A percentile compares a stretch with the other conserved stretches of the same genome.
Conservation (phyloP, 2,329 filamentous ascomycete species). For the Penicillium sp. region DNA sequence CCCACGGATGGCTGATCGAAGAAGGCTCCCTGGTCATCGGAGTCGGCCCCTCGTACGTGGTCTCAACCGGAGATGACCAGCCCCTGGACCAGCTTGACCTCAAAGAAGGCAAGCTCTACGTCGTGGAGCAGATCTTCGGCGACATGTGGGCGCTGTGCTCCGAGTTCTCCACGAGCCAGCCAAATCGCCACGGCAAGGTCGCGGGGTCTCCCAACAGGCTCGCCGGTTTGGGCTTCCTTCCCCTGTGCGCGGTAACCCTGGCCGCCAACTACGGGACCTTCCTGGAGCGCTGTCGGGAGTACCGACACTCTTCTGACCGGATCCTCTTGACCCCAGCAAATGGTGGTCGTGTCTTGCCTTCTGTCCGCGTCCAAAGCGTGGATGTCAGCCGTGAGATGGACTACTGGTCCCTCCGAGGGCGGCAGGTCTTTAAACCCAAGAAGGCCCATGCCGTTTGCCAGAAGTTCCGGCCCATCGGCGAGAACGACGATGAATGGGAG, state of each 20-base stretch:
- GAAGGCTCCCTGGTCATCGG: conserved; percentile 29
- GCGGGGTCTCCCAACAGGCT: conserved; percentile 1
- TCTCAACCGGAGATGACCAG: conserved; percentile 12
- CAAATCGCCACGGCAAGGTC: background rate
- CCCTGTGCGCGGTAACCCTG: conserved; percentile 30
- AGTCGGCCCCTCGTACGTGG: conserved; percentile 21
- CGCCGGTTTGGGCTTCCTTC: conserved; percentile 24
- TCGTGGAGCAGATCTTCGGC: conserved; percentile 28
- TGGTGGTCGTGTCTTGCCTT: conserved; percentile 23
- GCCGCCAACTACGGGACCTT: conserved; percentile 28
- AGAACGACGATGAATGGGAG: background rate
- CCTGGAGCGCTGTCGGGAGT: conserved; percentile 13
- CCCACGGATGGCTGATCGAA: conserved; percentile 19
- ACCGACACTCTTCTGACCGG: background rate
- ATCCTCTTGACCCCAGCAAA: conserved; percentile 19
- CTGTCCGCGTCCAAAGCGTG: conserved; percentile 21
- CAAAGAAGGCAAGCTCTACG: conserved; percentile 23
- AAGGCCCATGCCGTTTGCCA: background rate
- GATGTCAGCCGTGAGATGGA: background rate
- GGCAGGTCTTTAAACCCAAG: background rate
- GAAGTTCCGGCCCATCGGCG: background rate
- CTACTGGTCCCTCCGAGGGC: background rate
- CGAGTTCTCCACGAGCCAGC: conserved; percentile 17
- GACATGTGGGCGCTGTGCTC: conserved; percentile 33
- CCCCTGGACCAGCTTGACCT: conserved; percentile 26